phyloP scores from a whole-genome alignment of 2,329 filamentous ascomycete species.

The Cyphellophora europaea region DNA sequence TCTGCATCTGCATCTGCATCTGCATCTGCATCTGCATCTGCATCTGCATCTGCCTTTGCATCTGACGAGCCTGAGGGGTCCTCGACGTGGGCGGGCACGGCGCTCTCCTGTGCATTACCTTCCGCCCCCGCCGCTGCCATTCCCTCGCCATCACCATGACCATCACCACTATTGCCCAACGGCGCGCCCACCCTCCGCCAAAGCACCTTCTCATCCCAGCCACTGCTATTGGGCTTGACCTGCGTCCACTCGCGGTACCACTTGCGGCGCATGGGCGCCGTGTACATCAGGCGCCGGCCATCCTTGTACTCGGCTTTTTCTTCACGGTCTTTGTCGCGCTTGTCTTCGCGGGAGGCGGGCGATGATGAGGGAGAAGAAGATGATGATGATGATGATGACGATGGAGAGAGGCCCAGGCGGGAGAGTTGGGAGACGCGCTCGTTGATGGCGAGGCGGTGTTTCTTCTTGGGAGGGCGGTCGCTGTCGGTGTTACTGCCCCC shows the following conservation, averaged over 20 bases:
- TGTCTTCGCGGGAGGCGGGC: neutral
- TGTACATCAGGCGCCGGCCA: constrained; percentile 14
- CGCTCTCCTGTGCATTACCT: too few species aligned
- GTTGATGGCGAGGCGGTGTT: too few species aligned
- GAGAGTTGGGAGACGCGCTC: too few species aligned
- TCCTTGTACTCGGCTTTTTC: constrained; percentile 14
- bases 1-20: constrained; percentile 1
- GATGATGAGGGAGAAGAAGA: neutral
- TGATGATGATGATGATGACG: neutral
- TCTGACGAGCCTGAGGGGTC: too few species aligned
- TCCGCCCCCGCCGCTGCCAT: constrained; percentile 9
- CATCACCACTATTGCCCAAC: constrained; percentile 5
- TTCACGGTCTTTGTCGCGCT: too few species aligned
- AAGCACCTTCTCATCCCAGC: constrained; percentile 18
- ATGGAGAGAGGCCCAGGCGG: too few species aligned
- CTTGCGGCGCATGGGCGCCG: constrained; percentile 15
- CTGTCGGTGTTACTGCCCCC: neutral
- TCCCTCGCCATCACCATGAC: constrained; percentile 14
- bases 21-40: constrained; percentile 7
- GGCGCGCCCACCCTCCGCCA: constrained; percentile 14
- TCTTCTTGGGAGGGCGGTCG: neutral
- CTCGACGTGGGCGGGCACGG: too few species aligned
- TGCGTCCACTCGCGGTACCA: constrained; percentile 19
- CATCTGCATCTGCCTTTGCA: constrained; percentile 6
- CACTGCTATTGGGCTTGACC: constrained; percentile 12